Evolutionary conservation across 1,284 basidiomycete genomes (phyloP).

Genomic region (Ustilago loliicola): DNA sequence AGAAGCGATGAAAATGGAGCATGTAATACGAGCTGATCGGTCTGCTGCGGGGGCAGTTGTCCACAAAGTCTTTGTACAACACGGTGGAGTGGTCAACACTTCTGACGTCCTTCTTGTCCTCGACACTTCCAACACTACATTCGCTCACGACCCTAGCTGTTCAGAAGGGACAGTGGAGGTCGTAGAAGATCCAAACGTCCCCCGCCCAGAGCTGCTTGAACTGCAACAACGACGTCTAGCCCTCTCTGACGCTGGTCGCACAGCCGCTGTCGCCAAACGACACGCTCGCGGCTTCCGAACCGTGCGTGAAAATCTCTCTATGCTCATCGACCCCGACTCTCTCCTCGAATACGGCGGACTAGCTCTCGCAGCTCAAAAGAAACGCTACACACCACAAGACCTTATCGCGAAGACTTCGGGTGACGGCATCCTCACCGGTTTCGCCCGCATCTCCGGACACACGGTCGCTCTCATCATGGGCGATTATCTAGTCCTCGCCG

Average conservation of each 20-base stretch:
- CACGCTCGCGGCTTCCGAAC: conserved; percentile 50
- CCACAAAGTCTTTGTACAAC: conserved; percentile 9
- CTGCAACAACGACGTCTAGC: conserved; percentile 19
- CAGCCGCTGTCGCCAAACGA: conserved; percentile 32
- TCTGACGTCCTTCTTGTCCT: conserved; percentile 32
- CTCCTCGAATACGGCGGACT: conserved; percentile 56
- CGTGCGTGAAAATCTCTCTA: conserved; percentile 47
- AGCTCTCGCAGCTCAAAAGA: conserved; percentile 42
- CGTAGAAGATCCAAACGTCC: conserved; percentile 19
- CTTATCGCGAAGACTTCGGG: conserved; percentile 41
- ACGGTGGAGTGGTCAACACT: conserved; percentile 36
- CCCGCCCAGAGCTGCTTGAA: conserved; percentile 42
- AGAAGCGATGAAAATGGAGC: conserved; percentile 82
- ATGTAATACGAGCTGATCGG: conserved; percentile 33
- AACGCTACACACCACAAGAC: conserved; percentile 6
- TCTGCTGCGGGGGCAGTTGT: conserved; percentile 17
- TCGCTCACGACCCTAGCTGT: background rate
- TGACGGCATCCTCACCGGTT: conserved; percentile 58
- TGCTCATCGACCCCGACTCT: conserved; percentile 45
- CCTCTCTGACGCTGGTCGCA: conserved; percentile 23
- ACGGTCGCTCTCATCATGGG: conserved; percentile 38
- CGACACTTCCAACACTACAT: background rate
- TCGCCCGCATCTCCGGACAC: conserved; percentile 31
- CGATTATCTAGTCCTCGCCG: conserved; percentile 57
- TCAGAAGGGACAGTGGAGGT: background rate